These are phyloP conservation scores for Helichrysum umbraculigerum DNA, from an alignment of 129 eudicot species.

Conservation along the genomic window DNA sequence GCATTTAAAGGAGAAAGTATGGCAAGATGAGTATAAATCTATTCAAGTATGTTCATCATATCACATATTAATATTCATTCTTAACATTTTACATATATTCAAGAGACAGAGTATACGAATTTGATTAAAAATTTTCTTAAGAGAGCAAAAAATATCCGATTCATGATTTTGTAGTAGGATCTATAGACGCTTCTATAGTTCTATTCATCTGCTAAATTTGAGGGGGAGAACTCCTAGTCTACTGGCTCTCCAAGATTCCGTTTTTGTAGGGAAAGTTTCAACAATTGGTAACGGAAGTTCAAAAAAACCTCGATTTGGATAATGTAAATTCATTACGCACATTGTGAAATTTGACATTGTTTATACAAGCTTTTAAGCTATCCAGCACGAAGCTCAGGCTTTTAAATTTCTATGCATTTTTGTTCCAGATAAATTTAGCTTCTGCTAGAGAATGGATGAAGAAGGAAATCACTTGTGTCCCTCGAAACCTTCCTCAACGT, in stretches of 20 bases:
- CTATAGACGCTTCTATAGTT: background rate
- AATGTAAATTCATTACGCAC: no score
- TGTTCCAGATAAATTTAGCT: constrained; percentile 25
- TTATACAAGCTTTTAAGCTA: no score
- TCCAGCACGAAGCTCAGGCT: background rate
- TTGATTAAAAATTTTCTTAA: no score
- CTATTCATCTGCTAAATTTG: background rate
- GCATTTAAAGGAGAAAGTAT: constrained; percentile 59
- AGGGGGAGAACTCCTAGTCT: background rate
- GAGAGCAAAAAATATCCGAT: no score
- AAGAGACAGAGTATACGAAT: no score
- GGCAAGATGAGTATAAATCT: constrained; percentile 72
- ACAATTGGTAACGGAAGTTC: no score
- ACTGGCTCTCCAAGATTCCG: no score
- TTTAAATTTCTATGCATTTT: background rate
- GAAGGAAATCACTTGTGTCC: constrained; percentile 13
- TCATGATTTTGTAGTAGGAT: background rate
- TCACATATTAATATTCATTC: background rate
- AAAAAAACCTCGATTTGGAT: background rate
- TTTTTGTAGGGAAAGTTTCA: no score
- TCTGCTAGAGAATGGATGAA: constrained; percentile 17
- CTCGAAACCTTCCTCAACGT: background rate
- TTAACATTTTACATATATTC: background rate
- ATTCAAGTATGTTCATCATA: constrained; percentile 54
- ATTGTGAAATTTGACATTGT: background rate